These are phyloP conservation scores for Aphanoascus verrucosus DNA, from an alignment of 2,329 filamentous ascomycete species.

Conservation along the genomic window DNA sequence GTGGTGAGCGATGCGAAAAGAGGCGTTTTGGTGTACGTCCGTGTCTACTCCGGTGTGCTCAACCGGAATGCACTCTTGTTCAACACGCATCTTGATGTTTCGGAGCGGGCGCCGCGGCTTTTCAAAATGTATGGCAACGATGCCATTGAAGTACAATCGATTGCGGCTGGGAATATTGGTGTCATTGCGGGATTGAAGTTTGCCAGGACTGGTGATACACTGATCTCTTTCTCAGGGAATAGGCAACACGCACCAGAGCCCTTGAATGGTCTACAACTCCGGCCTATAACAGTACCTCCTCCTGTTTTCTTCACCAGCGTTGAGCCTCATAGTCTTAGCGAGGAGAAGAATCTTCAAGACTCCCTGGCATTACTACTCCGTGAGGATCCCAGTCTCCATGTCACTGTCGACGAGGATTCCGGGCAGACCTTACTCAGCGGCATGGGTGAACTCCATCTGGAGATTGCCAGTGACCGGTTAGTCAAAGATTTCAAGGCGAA, in stretches of 20 bases:
- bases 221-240: slow-evolving; percentile 60
- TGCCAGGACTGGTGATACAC: slow-evolving; percentile 85
- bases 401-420: slow-evolving; percentile 75
- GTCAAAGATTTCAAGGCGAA: slow-evolving; percentile 81
- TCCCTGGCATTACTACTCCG: slow-evolving; percentile 67
- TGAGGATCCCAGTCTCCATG: slow-evolving; percentile 85
- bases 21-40: slow-evolving; percentile 80
- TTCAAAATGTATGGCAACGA: slow-evolving; percentile 84
- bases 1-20: slow-evolving; percentile 79
- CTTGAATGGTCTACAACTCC: slow-evolving; percentile 66
- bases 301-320: slow-evolving; percentile 96
- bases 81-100: slow-evolving; percentile 74
- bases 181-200: slow-evolving; percentile 83
- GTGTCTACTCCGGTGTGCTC: slow-evolving; percentile 78
- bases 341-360: slow-evolving; percentile 68
- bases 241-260: slow-evolving; percentile 56
- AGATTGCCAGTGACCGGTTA: slow-evolving; percentile 80
- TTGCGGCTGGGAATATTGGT: slow-evolving; percentile 81
- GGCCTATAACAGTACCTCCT: slow-evolving; percentile 79
- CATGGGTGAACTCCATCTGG: slow-evolving; percentile 92
- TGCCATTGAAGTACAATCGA: slow-evolving; percentile 69
- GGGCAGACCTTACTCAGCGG: slow-evolving; percentile 88
- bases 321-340: slow-evolving; percentile 65
- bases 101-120: slow-evolving; percentile 68
- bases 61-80: slow-evolving; percentile 64